Conservation (phyloP, 2,329 filamentous ascomycete species). For the Cytospora paraplurivora region DNA sequence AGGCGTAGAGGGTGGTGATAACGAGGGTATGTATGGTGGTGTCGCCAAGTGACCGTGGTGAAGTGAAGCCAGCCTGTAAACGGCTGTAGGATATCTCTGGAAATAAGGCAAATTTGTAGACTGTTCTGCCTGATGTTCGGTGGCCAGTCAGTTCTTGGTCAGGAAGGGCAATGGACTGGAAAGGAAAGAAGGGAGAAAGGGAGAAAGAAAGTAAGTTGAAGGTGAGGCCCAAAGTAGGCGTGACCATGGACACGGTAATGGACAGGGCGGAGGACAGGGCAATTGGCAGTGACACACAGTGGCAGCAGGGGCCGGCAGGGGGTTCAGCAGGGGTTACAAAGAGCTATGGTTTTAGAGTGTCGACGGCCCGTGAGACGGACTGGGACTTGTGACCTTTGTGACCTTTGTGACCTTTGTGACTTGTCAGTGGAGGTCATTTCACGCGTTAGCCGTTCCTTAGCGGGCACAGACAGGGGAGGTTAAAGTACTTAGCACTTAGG, state of each 20-base stretch:
- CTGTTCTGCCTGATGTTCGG: background rate
- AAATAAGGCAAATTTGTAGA: background rate
- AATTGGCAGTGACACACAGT: background rate
- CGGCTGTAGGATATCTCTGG: background rate
- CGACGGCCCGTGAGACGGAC: constrained; percentile 12
- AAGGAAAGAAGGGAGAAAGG: constrained; percentile 6
- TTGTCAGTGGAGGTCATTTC: constrained; percentile 9
- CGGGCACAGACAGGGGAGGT: constrained; percentile 8
- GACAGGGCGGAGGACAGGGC: background rate
- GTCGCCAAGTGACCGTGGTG: constrained; percentile 9
- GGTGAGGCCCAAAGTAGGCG: constrained; percentile 6
- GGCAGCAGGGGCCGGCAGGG: background rate
- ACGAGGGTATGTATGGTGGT: constrained; percentile 3
- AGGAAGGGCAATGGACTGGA: constrained; percentile 1
- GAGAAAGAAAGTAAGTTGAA: constrained; percentile 1
- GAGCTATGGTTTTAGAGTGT: constrained; percentile 20
- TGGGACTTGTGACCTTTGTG: constrained; percentile 15
- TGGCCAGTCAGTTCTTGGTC: background rate
- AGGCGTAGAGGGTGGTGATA: background rate
- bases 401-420: too few relatives aligned
- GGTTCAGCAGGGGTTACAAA: constrained; percentile 13
- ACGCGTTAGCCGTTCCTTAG: background rate
- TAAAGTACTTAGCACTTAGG: constrained; percentile 8
- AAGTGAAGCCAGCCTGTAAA: background rate
- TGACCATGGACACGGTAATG: too few relatives aligned